phyloP scores from a whole-genome alignment of 2,329 filamentous ascomycete species.

The Colletotrichum sansevieriae region DNA sequence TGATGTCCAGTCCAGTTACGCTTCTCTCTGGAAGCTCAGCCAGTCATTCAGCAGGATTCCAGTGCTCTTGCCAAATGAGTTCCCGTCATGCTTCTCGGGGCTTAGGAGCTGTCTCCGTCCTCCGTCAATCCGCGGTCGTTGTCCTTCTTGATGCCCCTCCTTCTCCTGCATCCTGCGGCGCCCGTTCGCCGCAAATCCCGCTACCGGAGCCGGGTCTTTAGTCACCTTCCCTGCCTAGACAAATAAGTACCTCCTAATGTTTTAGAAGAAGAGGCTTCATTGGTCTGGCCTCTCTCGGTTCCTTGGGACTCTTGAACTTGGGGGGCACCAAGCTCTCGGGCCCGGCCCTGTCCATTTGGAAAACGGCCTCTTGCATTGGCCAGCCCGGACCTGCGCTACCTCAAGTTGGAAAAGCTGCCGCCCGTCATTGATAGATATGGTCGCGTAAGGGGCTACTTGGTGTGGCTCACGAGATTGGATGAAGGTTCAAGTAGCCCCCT shows the following conservation, averaged over 20 bases:
- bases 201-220: slow-evolving; percentile 19
- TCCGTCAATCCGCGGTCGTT: not conserved
- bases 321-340: slow-evolving; percentile 36
- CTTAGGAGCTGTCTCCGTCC: slow-evolving; percentile 6
- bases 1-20: slow-evolving; percentile 18
- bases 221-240: slow-evolving; percentile 11
- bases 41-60: slow-evolving; percentile 32
- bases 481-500: not conserved
- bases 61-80: slow-evolving; percentile 8
- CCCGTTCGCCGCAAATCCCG: slow-evolving; percentile 6
- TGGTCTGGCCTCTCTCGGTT: not conserved
- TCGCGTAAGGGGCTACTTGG: slow-evolving; percentile 6
- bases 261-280: slow-evolving; percentile 6
- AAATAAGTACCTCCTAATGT: slow-evolving; percentile 11
- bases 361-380: slow-evolving; percentile 33
- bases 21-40: slow-evolving; percentile 5
- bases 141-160: not conserved
- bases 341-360: slow-evolving; percentile 14
- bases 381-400: slow-evolving; percentile 6
- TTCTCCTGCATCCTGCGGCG: slow-evolving; percentile 6
- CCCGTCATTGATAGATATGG: not conserved
- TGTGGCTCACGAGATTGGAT: not conserved
- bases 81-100: not conserved
- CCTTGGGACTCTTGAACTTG: not conserved
- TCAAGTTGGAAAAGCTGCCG: slow-evolving; percentile 12